Evolutionary conservation across 768 basidiomycete genomes (phyloP).

Genomic region (Suillus variegatus): DNA sequence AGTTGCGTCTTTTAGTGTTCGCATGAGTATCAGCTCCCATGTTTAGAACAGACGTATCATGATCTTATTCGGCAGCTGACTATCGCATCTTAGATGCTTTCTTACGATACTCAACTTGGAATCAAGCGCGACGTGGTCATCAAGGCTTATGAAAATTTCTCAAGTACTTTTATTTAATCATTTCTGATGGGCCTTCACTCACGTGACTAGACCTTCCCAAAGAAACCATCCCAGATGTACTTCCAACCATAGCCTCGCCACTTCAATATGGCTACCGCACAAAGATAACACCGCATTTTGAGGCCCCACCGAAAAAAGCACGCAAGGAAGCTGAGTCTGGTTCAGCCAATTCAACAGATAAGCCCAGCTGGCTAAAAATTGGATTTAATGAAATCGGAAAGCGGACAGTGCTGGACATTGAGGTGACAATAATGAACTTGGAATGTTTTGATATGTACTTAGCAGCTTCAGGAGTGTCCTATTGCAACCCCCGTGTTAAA

Average conservation of each 20-base stretch:
- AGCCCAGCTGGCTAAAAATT: slow-evolving; percentile 76
- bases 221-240: slow-evolving; percentile 61
- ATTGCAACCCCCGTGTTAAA: slow-evolving; percentile 87
- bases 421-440: slow-evolving; percentile 47
- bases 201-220: slow-evolving; percentile 46
- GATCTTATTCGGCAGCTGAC: not conserved
- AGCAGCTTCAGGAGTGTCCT: slow-evolving; percentile 71
- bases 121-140: slow-evolving; percentile 85
- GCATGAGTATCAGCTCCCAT: not conserved
- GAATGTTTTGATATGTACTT: not conserved
- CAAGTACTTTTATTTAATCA: slow-evolving; percentile 24
- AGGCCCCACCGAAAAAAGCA: slow-evolving; percentile 59
- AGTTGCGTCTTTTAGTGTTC: slow-evolving; percentile 8
- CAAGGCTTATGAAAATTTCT: slow-evolving; percentile 82
- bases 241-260: slow-evolving; percentile 82
- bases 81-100: slow-evolving; percentile 63
- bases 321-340: slow-evolving; percentile 11
- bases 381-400: slow-evolving; percentile 86
- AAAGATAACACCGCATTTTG: slow-evolving; percentile 97
- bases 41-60: not conserved
- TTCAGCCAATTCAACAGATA: slow-evolving; percentile 15
- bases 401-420: slow-evolving; percentile 84
- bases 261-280: slow-evolving; percentile 92
- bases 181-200: slow-evolving; percentile 30
- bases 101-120: slow-evolving; percentile 83